Base-by-base conservation (phyloP, 1,284 basidiomycete species). In the Phenoliferia sp. region DNA sequence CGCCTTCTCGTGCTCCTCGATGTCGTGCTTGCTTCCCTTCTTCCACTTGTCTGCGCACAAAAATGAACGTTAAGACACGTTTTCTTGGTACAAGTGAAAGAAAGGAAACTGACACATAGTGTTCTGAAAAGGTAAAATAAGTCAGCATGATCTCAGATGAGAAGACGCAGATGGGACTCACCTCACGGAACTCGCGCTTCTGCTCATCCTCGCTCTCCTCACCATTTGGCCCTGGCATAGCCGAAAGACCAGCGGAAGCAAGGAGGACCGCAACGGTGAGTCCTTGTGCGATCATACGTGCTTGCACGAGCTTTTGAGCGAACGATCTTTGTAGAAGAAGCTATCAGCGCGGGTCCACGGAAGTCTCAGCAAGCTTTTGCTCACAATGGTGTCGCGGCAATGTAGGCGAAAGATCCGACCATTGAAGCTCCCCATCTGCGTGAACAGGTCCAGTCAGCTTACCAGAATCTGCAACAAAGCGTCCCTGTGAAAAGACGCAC, bases 301-400 rank as follows among this genome's bases (percentile, higher is more conserved):
- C 72, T 65, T 71, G 69, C 29, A 73, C 71, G 54, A 73, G 69
- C 64, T 73, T 73, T 26, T 73, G 72, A 26, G 70, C 64, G 35
- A 72, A 71, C 4, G 68, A 62, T n/a, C n/a, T n/a, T n/a, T n/a
- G n/a, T n/a, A n/a, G n/a, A n/a, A n/a, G n/a, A n/a, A n/a, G n/a
- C n/a, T n/a, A n/a, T n/a, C n/a, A n/a, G n/a, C n/a, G n/a, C n/a
- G n/a, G n/a, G n/a, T n/a, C n/a, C n/a, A n/a, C n/a, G n/a, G n/a
- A n/a, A n/a, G n/a, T n/a, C n/a, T n/a, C n/a, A n/a, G n/a, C n/a
- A n/a, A n/a, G n/a, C n/a, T n/a, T n/a, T n/a, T n/a, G n/a, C n/a
- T n/a, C n/a, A n/a, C 2, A 73, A 61, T 0, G 72, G 72, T 16
- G 70, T 64, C 15, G 68, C 61, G 22, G 70, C 63, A 48, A 73